phyloP scores from a whole-genome alignment of 768 basidiomycete genomes.

The Kwoniella shandongensis region DNA sequence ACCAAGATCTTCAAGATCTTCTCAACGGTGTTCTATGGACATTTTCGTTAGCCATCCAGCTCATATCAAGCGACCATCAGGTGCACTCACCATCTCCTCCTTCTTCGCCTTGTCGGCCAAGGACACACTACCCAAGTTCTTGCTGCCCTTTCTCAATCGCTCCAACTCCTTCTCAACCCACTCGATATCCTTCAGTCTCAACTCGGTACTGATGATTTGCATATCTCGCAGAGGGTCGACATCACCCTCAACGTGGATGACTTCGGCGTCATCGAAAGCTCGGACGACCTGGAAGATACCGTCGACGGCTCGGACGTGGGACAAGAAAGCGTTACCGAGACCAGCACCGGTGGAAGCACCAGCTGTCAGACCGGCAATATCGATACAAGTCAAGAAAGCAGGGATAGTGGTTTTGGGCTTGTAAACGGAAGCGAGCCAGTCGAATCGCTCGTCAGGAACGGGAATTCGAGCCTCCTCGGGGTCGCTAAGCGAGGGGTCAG shows the following conservation, averaged over 20 bases:
- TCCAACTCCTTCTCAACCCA: slow-evolving; percentile 95
- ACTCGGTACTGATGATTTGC: slow-evolving; percentile 92
- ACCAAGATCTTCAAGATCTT: slow-evolving; percentile 75
- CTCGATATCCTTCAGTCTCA: slow-evolving; percentile 95
- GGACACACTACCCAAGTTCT: slow-evolving; percentile 69
- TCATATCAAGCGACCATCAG: no score
- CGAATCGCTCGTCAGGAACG: slow-evolving; percentile 89
- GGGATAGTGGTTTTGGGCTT: slow-evolving; percentile 86
- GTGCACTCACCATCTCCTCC: slow-evolving; percentile 77
- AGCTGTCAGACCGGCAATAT: slow-evolving; percentile 97
- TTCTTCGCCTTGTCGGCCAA: slow-evolving; percentile 93
- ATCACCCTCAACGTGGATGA: slow-evolving; percentile 98
- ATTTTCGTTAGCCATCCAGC: no score
- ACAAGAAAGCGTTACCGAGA: slow-evolving; percentile 94
- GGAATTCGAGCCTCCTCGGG: slow-evolving; percentile 89
- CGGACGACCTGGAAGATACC: slow-evolving; percentile 99
- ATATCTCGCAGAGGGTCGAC: slow-evolving; percentile 94
- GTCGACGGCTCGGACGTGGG: slow-evolving; percentile 95
- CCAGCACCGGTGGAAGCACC: slow-evolving; percentile 98
- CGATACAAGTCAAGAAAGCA: slow-evolving; percentile 94
- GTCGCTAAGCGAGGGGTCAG: slow-evolving; percentile 61
- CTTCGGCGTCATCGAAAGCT: slow-evolving; percentile 98
- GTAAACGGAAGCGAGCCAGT: slow-evolving; percentile 88
- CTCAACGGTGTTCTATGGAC: slow-evolving; percentile 71
- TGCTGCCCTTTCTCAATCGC: slow-evolving; percentile 67